A percentile compares a stretch with the other conserved stretches of the same genome.
These are phyloP conservation scores for Capronia americana DNA, from an alignment of 2,329 filamentous ascomycete genomes.

Conservation along the genomic window DNA sequence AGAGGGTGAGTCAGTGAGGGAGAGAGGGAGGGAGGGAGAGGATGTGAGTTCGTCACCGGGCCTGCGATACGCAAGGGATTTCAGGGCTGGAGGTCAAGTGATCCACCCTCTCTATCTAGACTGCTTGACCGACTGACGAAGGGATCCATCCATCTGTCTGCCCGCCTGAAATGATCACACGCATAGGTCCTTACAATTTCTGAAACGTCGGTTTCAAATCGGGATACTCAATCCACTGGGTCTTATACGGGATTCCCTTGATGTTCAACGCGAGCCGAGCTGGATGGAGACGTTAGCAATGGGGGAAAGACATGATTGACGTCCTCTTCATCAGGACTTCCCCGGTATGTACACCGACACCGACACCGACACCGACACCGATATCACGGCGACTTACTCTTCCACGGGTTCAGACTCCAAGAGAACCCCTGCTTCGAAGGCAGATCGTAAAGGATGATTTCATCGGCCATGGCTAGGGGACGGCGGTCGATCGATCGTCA, in stretches of 20 bases:
- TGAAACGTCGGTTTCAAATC: slow-evolving; percentile 65
- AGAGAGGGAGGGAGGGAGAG: neutral
- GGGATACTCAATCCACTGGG: slow-evolving; percentile 73
- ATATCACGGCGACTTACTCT: slow-evolving; percentile 56
- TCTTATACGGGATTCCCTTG: slow-evolving; percentile 71
- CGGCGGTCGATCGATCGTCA: neutral
- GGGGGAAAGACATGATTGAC: neutral
- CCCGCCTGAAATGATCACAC: neutral
- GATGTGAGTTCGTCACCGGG: neutral
- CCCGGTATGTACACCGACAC: too few species aligned
- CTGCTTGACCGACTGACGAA: neutral
- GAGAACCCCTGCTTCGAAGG: slow-evolving; percentile 59
- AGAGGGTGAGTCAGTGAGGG: neutral
- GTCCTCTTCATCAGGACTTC: neutral
- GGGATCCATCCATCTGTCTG: neutral
- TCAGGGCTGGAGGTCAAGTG: neutral
- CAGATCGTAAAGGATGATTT: slow-evolving; percentile 67
- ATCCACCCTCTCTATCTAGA: neutral
- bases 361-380: neutral
- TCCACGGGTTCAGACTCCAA: slow-evolving; percentile 76
- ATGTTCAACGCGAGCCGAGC: slow-evolving; percentile 71
- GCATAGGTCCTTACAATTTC: slow-evolving; percentile 49
- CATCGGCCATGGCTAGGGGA: slow-evolving; percentile 30
- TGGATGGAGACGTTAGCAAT: slow-evolving; percentile 42
- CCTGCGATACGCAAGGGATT: neutral